These are phyloP conservation scores for Galeopsis tetrahit DNA, from an alignment of 257 asterid genomes.

Conservation along the genomic window DNA sequence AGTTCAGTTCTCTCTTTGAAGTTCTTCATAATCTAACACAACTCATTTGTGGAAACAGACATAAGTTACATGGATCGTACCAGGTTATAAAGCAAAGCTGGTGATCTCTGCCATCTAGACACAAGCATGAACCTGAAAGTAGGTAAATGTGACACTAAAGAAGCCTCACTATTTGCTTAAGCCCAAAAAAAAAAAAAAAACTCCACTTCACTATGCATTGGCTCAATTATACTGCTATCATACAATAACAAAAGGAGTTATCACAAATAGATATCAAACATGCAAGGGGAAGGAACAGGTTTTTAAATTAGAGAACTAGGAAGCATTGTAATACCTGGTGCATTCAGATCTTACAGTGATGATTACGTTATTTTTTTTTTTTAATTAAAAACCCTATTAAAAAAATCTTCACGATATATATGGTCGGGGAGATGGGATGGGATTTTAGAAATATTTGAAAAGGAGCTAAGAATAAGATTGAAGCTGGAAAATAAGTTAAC, in stretches of 20 bases:
- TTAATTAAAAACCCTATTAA: no score
- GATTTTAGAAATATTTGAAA: no score
- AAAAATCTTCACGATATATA: no score
- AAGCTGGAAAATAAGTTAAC: no score
- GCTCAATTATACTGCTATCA: background rate
- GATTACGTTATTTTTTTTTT: background rate
- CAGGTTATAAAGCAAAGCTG: conserved; percentile 69
- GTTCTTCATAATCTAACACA: background rate
- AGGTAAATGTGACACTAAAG: background rate
- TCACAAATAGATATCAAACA: background rate
- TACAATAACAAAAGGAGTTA: background rate
- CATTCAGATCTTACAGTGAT: background rate
- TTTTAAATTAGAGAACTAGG: background rate
- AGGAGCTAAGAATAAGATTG: no score
- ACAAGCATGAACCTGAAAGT: conserved; percentile 74
- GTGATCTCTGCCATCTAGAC: conserved; percentile 58
- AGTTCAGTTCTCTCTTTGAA: background rate
- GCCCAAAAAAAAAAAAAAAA: background rate
- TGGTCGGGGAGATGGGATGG: no score
- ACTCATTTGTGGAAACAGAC: conserved; percentile 15
- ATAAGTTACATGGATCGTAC: conserved; percentile 42
- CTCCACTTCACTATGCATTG: background rate
- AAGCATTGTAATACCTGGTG: background rate
- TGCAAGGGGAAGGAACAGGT: background rate
- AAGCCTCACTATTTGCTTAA: background rate